Evolutionary conservation across 73 alveolate genomes (phyloP).

Genomic region (Durusdinium trenchii): DNA sequence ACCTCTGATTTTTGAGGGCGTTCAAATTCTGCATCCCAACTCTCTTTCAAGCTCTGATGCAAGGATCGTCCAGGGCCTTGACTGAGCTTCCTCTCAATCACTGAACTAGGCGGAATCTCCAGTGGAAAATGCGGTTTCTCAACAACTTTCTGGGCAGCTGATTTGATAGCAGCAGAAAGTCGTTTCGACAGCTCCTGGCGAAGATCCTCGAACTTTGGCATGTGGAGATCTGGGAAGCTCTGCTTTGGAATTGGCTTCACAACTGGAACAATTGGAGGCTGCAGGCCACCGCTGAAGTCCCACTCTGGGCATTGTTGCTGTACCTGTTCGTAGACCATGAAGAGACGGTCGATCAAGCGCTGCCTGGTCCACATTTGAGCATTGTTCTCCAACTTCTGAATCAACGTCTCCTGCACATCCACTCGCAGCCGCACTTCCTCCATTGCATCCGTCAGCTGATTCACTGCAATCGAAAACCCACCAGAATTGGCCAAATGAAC

Average conservation of each 20-base stretch:
- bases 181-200: neutral
- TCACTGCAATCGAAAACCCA: neutral
- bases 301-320: slow-evolving; percentile 23
- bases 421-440: neutral
- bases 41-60: slow-evolving; percentile 27
- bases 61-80: slow-evolving; percentile 48
- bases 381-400: slow-evolving; percentile 31
- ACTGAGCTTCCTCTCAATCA: slow-evolving; percentile 15
- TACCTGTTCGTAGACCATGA: slow-evolving; percentile 1
- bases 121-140: neutral
- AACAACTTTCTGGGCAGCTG: neutral
- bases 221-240: neutral
- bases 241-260: neutral
- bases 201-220: neutral
- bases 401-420: slow-evolving; percentile 45
- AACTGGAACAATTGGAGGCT: neutral
- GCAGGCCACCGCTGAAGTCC: neutral
- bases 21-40: slow-evolving; percentile 61
- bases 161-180: neutral
- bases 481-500: neutral
- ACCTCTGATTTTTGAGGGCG: slow-evolving; percentile 17
- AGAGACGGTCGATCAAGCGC: neutral
- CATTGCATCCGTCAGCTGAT: neutral
- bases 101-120: slow-evolving; percentile 44
- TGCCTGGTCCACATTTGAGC: slow-evolving; percentile 30